phyloP scores from a whole-genome alignment of 345 rosid species.

The Eutrema japonicum region DNA sequence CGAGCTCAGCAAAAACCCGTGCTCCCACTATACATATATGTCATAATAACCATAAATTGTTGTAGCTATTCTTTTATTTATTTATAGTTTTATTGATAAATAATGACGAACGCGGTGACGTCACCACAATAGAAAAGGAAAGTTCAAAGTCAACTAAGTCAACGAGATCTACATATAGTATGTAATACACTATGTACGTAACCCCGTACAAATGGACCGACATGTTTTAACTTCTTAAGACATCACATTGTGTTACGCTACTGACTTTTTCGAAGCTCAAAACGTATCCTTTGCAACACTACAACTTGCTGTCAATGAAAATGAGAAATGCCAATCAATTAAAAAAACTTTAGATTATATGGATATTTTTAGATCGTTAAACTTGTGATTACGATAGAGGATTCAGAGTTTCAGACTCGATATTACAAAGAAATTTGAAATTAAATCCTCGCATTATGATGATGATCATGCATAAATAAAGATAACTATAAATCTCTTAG shows the following conservation, averaged over 20 bases:
- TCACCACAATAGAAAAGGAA: constrained; percentile 27
- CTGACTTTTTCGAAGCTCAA: constrained; percentile 1
- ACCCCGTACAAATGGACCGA: constrained; percentile 22
- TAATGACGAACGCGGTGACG: constrained; percentile 38
- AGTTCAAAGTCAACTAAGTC: constrained; percentile 33
- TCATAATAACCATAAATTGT: not conserved
- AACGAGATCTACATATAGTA: constrained; percentile 22
- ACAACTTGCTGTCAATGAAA: not conserved
- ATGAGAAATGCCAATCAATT: not conserved
- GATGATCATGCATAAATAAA: not conserved
- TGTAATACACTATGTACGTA: not conserved
- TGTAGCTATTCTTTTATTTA: not conserved
- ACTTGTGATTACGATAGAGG: not conserved
- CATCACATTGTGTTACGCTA: constrained; percentile 10
- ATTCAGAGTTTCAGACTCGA: constrained; percentile 12
- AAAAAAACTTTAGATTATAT: not conserved
- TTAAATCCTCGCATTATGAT: not conserved
- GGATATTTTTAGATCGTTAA: not conserved
- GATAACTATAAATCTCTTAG: not conserved
- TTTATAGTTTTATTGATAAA: not conserved
- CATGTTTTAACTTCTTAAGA: constrained; percentile 22
- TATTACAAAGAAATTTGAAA: not conserved
- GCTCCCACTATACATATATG: constrained; percentile 6
- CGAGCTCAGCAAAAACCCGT: constrained; percentile 12
- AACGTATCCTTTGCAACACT: not conserved